Conservation (phyloP, 73 alveolate species). For the Tetrahymena malaccensis region DNA sequence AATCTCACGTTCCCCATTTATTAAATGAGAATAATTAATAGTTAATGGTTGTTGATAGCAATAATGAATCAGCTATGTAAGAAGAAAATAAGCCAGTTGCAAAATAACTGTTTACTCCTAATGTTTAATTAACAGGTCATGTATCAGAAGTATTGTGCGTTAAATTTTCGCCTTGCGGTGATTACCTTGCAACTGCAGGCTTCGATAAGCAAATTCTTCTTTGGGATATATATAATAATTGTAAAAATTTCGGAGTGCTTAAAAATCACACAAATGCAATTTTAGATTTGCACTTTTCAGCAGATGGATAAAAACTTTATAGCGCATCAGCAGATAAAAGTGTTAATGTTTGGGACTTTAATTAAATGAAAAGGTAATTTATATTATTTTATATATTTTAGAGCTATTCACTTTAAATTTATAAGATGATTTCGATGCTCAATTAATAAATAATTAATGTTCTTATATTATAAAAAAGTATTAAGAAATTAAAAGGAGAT, state of each 20-base stretch:
- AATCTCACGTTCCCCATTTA: neutral
- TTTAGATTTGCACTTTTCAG: slow-evolving; percentile 56
- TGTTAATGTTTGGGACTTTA: slow-evolving; percentile 62
- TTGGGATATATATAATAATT: slow-evolving; percentile 70
- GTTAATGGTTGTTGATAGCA: neutral
- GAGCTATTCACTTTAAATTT: no score
- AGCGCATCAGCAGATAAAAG: slow-evolving; percentile 58
- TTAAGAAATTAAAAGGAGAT: slow-evolving; percentile 50
- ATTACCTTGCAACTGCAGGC: slow-evolving; percentile 66
- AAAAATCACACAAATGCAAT: slow-evolving; percentile 67
- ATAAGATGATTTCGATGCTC: no score
- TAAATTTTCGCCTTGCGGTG: slow-evolving; percentile 66
- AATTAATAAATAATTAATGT: neutral
- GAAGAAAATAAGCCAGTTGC: neutral
- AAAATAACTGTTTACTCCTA: neutral
- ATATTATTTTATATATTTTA: neutral
- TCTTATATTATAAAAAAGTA: neutral
- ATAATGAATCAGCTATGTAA: neutral
- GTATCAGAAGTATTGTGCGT: slow-evolving; percentile 60
- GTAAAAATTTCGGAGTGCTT: slow-evolving; percentile 52
- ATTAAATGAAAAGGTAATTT: slow-evolving; percentile 17
- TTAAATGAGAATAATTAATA: neutral
- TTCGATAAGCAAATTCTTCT: slow-evolving; percentile 55
- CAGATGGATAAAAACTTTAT: slow-evolving; percentile 45
- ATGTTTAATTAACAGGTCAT: slow-evolving; percentile 48